Percentiles rank a stretch among this genome's conserved stretches.
Evolutionary conservation across 2,329 filamentous ascomycete genomes (phyloP).

Genomic region (Microcera coccophila): DNA sequence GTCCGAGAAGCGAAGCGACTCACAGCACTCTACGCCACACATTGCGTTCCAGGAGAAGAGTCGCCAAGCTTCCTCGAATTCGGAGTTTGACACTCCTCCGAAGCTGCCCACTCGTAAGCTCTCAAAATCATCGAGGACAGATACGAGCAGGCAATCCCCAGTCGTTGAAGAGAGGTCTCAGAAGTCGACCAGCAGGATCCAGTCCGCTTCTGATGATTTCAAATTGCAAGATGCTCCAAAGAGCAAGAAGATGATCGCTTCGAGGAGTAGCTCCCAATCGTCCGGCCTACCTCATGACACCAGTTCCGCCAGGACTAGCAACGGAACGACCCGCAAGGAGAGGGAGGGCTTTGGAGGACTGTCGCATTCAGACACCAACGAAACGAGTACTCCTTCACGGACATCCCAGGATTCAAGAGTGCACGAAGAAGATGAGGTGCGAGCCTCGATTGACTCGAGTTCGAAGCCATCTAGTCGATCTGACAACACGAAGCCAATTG

Average conservation of each 20-base stretch:
- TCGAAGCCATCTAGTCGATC: constrained; percentile 39
- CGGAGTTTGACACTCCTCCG: constrained; percentile 48
- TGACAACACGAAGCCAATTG: constrained; percentile 47
- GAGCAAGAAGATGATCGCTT: constrained; percentile 46
- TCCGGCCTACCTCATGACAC: constrained; percentile 37
- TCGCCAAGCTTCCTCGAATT: constrained; percentile 53
- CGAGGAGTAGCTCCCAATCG: constrained; percentile 44
- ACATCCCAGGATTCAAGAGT: constrained; percentile 57
- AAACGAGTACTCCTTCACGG: constrained; percentile 38
- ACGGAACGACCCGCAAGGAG: constrained; percentile 29
- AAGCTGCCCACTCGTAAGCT: constrained; percentile 40
- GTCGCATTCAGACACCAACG: constrained; percentile 35
- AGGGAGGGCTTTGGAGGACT: constrained; percentile 20
- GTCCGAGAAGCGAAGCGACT: constrained; percentile 48
- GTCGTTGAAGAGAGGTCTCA: constrained; percentile 38
- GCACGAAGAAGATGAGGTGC: constrained; percentile 51
- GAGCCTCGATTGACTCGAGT: constrained; percentile 40
- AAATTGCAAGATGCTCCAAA: constrained; percentile 79
- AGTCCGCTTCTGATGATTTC: constrained; percentile 56
- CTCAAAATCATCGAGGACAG: constrained; percentile 47
- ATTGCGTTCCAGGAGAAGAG: constrained; percentile 88
- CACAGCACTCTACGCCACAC: constrained; percentile 67
- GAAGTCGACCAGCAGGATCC: constrained; percentile 36
- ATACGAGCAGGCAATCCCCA: constrained; percentile 27
- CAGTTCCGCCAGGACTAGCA: constrained; percentile 33